Conservation (phyloP, 2,329 filamentous ascomycete genomes). For the Ophiocordyceps camponoti-saundersi region DNA sequence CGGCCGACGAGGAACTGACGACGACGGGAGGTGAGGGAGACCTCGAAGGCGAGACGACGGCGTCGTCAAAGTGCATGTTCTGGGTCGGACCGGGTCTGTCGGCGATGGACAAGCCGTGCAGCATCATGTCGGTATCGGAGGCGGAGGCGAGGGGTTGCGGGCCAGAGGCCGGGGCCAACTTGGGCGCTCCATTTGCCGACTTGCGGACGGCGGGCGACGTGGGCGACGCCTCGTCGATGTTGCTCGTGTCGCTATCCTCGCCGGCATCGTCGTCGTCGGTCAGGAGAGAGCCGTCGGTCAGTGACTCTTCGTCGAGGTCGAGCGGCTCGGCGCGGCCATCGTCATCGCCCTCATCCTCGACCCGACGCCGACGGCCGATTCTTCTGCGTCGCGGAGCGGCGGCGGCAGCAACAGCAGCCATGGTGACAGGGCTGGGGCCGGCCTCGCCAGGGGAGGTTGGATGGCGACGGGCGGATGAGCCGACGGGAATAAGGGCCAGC, state of each 20-base stretch:
- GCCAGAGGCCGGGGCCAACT: constrained; percentile 11
- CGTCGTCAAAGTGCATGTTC: constrained; percentile 30
- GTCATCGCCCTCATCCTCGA: constrained; percentile 56
- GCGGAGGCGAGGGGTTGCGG: constrained; percentile 19
- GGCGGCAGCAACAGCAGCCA: constrained; percentile 11
- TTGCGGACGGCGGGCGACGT: constrained; percentile 25
- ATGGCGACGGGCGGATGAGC: constrained; percentile 12
- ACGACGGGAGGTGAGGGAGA: constrained; percentile 30
- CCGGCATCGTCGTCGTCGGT: constrained; percentile 44
- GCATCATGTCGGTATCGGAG: constrained; percentile 41
- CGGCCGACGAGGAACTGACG: constrained; percentile 34
- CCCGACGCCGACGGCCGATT: constrained; percentile 50
- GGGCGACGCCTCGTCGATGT: constrained; percentile 38
- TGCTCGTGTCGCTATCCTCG: constrained; percentile 48
- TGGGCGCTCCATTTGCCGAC: constrained; percentile 23
- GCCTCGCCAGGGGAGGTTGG: constrained; percentile 10
- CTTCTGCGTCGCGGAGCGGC: constrained; percentile 39
- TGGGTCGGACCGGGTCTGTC: constrained; percentile 22
- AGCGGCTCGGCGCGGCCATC: constrained; percentile 38
- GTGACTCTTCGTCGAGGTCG: constrained; percentile 47
- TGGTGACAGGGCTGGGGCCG: constrained; percentile 8
- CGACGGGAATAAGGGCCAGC: constrained; percentile 12
- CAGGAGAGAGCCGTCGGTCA: constrained; percentile 44
- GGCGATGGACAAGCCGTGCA: constrained; percentile 33
- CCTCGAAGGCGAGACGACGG: constrained; percentile 19